A percentile compares a stretch with the other conserved stretches of the same genome.
Conservation (phyloP, 139 green algal genomes). For the Bryopsis sp. region DNA sequence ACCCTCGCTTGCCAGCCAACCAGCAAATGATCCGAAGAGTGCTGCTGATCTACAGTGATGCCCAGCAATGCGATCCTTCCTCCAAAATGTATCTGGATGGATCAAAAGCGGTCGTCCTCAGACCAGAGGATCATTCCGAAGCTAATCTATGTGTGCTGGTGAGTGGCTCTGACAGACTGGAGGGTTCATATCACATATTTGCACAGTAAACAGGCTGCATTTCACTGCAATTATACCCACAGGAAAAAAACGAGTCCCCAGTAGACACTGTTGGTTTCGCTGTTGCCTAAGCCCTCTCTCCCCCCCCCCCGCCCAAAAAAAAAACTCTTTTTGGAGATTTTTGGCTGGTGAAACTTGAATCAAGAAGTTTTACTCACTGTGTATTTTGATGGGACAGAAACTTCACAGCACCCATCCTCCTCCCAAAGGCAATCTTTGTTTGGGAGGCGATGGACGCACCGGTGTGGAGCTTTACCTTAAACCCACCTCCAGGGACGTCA, state of each 20-base stretch:
- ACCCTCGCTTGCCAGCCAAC: background rate
- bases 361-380: too few species aligned
- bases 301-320: too few species aligned
- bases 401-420: too few species aligned
- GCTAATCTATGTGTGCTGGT: too few species aligned
- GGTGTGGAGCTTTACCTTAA: too few species aligned
- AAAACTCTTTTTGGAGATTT: too few species aligned
- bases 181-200: background rate
- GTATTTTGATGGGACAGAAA: too few species aligned
- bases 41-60: conserved; percentile 17
- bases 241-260: background rate
- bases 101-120: conserved; percentile 5
- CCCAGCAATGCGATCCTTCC: background rate
- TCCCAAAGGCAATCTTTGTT: too few species aligned
- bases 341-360: too few species aligned
- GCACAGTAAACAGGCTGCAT: background rate
- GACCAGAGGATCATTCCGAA: too few species aligned
- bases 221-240: background rate
- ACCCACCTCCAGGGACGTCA: too few species aligned
- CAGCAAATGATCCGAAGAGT: background rate
- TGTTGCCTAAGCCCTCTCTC: background rate
- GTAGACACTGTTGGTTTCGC: background rate
- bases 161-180: background rate
- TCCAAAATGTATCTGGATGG: conserved; percentile 17
- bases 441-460: too few species aligned